Percentiles rank a stretch among this genome's conserved stretches.
Evolutionary conservation across 2,329 filamentous ascomycete genomes (phyloP).

Genomic region (Dendryphion nanum): DNA sequence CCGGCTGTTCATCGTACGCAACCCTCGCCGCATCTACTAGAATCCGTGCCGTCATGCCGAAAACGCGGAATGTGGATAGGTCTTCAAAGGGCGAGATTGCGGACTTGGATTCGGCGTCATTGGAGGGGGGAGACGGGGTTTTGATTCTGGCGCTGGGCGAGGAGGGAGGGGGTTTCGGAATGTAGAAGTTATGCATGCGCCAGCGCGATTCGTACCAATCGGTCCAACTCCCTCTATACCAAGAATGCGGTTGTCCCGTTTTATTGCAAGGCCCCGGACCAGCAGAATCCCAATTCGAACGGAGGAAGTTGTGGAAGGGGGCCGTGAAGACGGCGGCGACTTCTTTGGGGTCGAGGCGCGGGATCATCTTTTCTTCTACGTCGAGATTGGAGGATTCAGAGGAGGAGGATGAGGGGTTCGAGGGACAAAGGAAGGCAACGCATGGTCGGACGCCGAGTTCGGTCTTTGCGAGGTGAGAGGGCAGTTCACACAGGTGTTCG

Average conservation of each 20-base stretch:
- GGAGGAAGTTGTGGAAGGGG: constrained; percentile 80
- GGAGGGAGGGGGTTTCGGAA: constrained; percentile 52
- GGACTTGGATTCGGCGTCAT: constrained; percentile 3
- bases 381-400: constrained; percentile 1
- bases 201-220: constrained; percentile 76
- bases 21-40: constrained; percentile 83
- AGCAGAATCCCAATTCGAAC: constrained; percentile 55
- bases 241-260: constrained; percentile 54
- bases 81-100: constrained; percentile 35
- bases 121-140: constrained; percentile 3
- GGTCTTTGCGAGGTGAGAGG: constrained; percentile 54
- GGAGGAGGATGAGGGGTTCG: constrained; percentile 4
- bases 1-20: constrained; percentile 78
- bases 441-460: constrained; percentile 51
- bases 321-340: constrained; percentile 93
- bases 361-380: constrained; percentile 68
- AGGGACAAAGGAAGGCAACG: constrained; percentile 59
- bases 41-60: constrained; percentile 92
- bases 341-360: constrained; percentile 81
- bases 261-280: constrained; percentile 41
- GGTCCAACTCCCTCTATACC: constrained; percentile 85
- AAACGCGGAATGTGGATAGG: constrained; percentile 72
- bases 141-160: constrained; percentile 8
- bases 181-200: constrained; percentile 89
- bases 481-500: constrained; percentile 83